Base-by-base conservation (phyloP, 225 moss, liverwort and hornwort species). In the Sphagnum tenellum region DNA sequence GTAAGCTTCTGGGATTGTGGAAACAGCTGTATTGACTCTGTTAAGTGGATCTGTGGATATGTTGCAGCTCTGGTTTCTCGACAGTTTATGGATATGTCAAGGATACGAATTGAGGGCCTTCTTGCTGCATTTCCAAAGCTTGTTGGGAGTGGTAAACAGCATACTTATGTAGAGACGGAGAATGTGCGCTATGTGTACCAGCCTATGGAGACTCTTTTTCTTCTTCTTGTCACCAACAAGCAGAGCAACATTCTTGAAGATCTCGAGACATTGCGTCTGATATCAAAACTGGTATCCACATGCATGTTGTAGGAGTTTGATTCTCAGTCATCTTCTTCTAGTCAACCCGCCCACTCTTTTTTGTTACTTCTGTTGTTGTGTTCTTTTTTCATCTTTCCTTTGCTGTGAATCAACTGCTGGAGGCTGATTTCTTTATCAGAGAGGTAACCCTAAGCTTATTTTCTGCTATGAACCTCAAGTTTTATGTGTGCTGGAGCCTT, bases 241-340 rank as follows among this genome's bases (percentile, higher is more conserved):
- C 77, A 80, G 64, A 84, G 83, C 72, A 84, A 84, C 69, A 84
- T 84, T 55, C 74, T 84, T n/a, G 80, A 84, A 74, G 80, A 84
- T 84, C 79, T 84, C 11, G 83, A 84, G 47, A 84, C 83, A 7
- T 72, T 84, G 45, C 79, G 80, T 62, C 71, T 84, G 44, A 55
- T 84, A 59, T 84, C 83, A 45, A 84, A 84, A 72, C 71, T 84
- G 49, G 83, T 84, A 83, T 83, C 70, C 50, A 9, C 6, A 52
- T 52, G 6, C 52, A 29, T 29, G 29, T 29, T 29, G 29, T 29
- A 52, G 52, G 52, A 52, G 52, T 52, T 0, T 52, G 52, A 5
- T 52, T 9, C 6, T 0, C 7, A 5, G 7, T 9, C 52, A 52
- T 9, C 6, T 9, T 9, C 9, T 52, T 52, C 52, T 5, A 52